Evolutionary conservation across 139 green algal species (phyloP).

Genomic region (Edaphochlamys debaryana): DNA sequence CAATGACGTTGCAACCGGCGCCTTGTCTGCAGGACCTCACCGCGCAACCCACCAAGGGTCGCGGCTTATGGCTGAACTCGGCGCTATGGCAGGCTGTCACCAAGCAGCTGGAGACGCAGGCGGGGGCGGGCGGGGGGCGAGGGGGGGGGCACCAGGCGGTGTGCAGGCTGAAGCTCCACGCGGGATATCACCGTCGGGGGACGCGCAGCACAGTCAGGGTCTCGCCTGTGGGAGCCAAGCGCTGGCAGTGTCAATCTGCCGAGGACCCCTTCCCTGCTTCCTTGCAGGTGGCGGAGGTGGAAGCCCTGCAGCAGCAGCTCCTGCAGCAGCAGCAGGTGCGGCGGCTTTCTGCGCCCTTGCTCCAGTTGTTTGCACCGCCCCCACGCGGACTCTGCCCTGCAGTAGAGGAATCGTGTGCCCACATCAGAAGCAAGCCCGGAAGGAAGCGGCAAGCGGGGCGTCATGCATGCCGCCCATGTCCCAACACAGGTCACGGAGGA

Average conservation of each 20-base stretch:
- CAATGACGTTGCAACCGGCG: background rate
- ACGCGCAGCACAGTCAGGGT: too few species aligned
- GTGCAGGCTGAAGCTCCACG: background rate
- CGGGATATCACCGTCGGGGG: too few species aligned
- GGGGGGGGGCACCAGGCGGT: background rate
- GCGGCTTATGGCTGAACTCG: slow-evolving; percentile 1
- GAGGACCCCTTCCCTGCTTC: too few species aligned
- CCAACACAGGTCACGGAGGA: background rate
- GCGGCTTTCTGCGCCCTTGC: background rate
- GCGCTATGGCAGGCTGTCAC: slow-evolving; percentile 6
- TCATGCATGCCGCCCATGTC: too few species aligned
- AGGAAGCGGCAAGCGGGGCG: too few species aligned
- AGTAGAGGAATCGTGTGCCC: too few species aligned
- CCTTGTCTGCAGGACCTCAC: background rate
- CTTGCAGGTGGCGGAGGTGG: slow-evolving; percentile 13
- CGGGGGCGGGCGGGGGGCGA: background rate
- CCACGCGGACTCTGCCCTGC: background rate
- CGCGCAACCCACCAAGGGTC: background rate
- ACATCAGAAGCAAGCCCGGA: too few species aligned
- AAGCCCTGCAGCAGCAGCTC: background rate
- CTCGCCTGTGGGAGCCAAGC: too few species aligned
- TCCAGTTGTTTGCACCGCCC: background rate
- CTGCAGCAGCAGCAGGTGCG: background rate
- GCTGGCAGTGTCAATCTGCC: too few species aligned
- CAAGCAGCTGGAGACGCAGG: slow-evolving; percentile 13